These are phyloP conservation scores for Colletotrichum nymphaeae DNA, from an alignment of 2,329 filamentous ascomycete species.

Conservation along the genomic window DNA sequence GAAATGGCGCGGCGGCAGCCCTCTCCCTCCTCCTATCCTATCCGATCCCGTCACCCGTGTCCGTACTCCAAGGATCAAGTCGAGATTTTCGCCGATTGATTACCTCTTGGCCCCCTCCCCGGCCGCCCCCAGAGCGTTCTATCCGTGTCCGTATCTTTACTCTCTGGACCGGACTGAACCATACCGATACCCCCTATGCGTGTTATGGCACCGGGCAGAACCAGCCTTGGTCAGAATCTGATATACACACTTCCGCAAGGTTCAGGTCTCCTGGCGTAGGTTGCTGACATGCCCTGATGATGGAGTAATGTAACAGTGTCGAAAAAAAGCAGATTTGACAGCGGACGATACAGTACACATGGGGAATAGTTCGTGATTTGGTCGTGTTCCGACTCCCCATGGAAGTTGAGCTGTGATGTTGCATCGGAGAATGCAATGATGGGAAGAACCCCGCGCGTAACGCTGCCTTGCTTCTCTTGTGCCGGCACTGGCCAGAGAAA, in stretches of 20 bases:
- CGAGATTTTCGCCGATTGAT: constrained; percentile 20
- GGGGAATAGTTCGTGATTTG: constrained; percentile 8
- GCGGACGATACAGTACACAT: constrained; percentile 5
- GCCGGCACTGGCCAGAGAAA: background rate
- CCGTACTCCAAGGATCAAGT: background rate
- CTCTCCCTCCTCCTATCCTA: background rate
- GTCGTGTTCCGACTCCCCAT: background rate
- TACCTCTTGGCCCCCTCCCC: background rate
- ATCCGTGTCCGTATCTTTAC: background rate
- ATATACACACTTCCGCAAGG: constrained; percentile 1
- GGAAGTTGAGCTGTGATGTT: constrained; percentile 1
- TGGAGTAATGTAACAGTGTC: background rate
- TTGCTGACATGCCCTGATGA: constrained; percentile 13
- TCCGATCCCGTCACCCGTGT: background rate
- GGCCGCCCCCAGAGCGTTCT: background rate
- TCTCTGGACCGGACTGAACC: background rate
- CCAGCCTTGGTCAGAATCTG: background rate
- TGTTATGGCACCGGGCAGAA: background rate
- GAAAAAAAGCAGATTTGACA: constrained; percentile 16
- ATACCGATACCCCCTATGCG: background rate
- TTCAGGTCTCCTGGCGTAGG: background rate
- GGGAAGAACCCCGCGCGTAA: constrained; percentile 10
- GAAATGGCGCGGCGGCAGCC: background rate
- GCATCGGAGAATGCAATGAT: background rate
- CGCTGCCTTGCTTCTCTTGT: background rate